Evolutionary conservation across 2,329 filamentous ascomycete genomes (phyloP).

Genomic region (Aspergillus sp.): DNA sequence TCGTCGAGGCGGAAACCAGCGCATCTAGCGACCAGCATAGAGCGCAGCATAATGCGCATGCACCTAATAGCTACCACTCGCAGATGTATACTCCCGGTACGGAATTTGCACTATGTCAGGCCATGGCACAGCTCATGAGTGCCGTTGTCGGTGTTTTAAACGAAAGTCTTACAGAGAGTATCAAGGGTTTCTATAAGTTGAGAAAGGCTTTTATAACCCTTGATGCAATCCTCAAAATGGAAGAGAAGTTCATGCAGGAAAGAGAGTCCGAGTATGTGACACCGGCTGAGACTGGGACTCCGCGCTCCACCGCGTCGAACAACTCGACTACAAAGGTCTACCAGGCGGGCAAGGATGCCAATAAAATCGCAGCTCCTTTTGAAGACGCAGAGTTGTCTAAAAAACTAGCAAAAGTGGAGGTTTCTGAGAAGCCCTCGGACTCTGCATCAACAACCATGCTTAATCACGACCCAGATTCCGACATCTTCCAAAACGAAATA

Average conservation of each 20-base stretch:
- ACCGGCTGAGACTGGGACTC: background rate
- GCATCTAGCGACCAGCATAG: conserved; percentile 73
- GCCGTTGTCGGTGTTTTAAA: conserved; percentile 86
- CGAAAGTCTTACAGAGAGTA: conserved; percentile 84
- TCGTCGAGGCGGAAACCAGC: conserved; percentile 70
- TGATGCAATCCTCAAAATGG: conserved; percentile 71
- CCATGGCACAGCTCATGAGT: conserved; percentile 82
- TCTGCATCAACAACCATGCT: conserved; percentile 26
- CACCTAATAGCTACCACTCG: conserved; percentile 49
- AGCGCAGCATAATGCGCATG: conserved; percentile 60
- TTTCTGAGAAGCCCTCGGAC: conserved; percentile 12
- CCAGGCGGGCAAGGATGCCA: background rate
- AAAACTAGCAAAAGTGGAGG: conserved; percentile 18
- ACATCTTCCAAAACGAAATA: conserved; percentile 66
- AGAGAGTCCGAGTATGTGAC: conserved; percentile 10
- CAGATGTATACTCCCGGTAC: conserved; percentile 75
- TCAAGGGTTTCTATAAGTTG: conserved; percentile 89
- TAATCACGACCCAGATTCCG: conserved; percentile 53
- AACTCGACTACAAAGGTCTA: background rate
- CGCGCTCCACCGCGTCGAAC: conserved; percentile 5
- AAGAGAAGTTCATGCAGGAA: conserved; percentile 54
- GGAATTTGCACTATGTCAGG: conserved; percentile 79
- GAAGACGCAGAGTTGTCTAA: conserved; percentile 13
- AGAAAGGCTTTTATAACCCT: conserved; percentile 82
- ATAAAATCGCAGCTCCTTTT: conserved; percentile 1